phyloP scores from a whole-genome alignment of 2,329 filamentous ascomycete species.

The Talaromyces amestolkiae region DNA sequence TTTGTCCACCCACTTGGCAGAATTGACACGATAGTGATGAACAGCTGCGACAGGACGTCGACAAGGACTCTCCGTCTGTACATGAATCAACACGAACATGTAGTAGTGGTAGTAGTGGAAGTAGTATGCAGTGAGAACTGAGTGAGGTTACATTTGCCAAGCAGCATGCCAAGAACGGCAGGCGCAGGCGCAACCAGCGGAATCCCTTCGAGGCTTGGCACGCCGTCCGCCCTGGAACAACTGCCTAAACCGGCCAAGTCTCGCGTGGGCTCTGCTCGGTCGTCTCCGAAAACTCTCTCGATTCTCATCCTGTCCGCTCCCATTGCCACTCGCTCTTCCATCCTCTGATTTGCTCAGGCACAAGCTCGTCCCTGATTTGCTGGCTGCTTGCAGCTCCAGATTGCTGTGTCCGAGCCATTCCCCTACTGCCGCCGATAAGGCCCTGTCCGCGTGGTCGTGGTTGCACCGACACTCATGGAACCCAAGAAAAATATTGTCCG shows the following conservation, averaged over 20 bases:
- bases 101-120: too few relatives aligned
- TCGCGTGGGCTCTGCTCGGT: slow-evolving; percentile 1
- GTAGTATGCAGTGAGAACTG: neutral
- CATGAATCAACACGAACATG: neutral
- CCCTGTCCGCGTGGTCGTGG: neutral
- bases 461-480: neutral
- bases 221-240: neutral
- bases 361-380: neutral
- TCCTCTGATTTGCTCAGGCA: too few relatives aligned
- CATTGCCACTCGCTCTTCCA: neutral
- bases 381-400: neutral
- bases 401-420: neutral
- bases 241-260: slow-evolving; percentile 7
- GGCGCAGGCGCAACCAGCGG: neutral
- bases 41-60: neutral
- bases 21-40: neutral
- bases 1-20: neutral
- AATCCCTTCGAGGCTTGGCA: neutral
- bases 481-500: neutral
- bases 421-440: neutral
- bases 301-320: neutral
- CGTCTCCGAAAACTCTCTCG: neutral
- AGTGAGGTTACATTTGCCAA: slow-evolving; percentile 1
- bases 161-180: slow-evolving; percentile 5
- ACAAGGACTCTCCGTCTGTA: too few relatives aligned